Conservation (phyloP, 78 protist species). For the Neovahlkampfia damariscottae region DNA sequence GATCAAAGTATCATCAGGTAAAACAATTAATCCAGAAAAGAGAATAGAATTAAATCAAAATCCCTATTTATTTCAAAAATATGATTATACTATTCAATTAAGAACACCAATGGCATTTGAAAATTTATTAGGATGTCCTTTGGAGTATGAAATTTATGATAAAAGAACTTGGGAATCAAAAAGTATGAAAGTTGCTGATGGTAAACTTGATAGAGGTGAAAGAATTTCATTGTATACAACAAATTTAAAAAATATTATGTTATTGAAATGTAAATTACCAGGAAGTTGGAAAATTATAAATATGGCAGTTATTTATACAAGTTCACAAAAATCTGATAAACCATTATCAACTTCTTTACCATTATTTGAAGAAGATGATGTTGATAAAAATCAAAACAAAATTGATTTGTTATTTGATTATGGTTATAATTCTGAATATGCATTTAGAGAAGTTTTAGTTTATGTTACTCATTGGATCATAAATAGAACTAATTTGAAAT, state of each 20-base stretch:
- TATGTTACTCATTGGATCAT: neutral
- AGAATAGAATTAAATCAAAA: neutral
- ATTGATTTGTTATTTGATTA: neutral
- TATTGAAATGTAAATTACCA: too few species aligned
- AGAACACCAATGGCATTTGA: neutral
- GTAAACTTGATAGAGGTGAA: neutral
- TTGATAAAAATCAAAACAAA: too few species aligned
- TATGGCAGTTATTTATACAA: too few species aligned
- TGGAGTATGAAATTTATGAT: neutral
- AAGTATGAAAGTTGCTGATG: neutral
- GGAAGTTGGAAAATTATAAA: too few species aligned
- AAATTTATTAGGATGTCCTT: neutral
- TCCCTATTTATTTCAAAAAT: neutral
- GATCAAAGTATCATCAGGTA: neutral
- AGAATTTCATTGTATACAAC: neutral
- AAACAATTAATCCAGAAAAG: neutral
- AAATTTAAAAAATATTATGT: neutral
- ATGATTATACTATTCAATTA: neutral
- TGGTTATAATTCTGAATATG: neutral
- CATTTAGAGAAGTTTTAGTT: neutral
- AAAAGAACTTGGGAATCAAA: neutral
- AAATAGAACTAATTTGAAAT: neutral
- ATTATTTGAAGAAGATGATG: too few species aligned
- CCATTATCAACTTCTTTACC: too few species aligned
- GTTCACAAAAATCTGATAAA: too few species aligned